Evolutionary conservation across 768 basidiomycete species (phyloP), one percentile per base, ranked within the genome.

Genomic region (Serpula lacrymans): DNA sequence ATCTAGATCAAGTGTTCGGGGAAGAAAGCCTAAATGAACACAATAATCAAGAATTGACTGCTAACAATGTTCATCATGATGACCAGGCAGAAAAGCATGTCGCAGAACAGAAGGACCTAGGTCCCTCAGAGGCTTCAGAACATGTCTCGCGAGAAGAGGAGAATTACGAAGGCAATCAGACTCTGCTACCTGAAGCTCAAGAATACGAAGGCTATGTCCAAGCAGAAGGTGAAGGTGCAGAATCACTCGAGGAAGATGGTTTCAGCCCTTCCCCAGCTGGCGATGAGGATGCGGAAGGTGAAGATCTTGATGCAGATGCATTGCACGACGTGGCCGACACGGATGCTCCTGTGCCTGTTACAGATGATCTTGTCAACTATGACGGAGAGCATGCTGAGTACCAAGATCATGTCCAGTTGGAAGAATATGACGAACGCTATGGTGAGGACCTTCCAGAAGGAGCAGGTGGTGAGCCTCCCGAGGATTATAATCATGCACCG

Each of bases 381-480:
- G 58, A 50, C 12, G 65, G 51, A 32, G 64, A 69, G 29, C 62
- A 58, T 9, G 50, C 57, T 5, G 64, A 63, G 38, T 64, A 65
- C 33, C 29, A 55, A 14, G 62, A 67, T 23, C 53, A 59, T 30
- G 52, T 49, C 33, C 59, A 65, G 20, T 42, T 49, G 2, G 63
- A 58, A 35, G 69, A 69, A 17, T 62, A 64, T 40, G 62, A 65
- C 18, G 63, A 64, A 25, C 53, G 46, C 29, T 64, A 60, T 21
- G 62, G 60, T 17, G 69, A 68, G 21, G 62, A 58, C 21, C 52
- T 63, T 10, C 51, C 52, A 0, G 67, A 69, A 34, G 56, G 53
- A 25, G 46, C 53, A 0, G 57, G 50, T 7, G 54, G 42, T 1
- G 43, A 41, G 4, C 31, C 43, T 17, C 36, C 39, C 16, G 22